Percentiles rank a stretch among this genome's conserved stretches.
These are phyloP conservation scores for Scleroderma citrinum DNA, from an alignment of 768 basidiomycete species.

Conservation along the genomic window DNA sequence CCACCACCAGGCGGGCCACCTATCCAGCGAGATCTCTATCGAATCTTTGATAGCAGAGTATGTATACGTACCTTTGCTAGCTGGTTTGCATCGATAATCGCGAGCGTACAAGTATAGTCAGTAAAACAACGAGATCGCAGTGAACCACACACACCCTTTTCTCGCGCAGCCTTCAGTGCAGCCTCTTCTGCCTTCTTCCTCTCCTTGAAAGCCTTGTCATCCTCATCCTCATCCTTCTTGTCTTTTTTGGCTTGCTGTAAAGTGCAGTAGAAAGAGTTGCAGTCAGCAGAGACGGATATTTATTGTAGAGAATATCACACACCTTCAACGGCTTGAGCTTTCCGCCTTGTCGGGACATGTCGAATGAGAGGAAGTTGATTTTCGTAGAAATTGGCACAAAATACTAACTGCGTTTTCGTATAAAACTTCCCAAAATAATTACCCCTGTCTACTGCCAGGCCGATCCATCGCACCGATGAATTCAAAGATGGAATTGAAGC, in stretches of 20 bases:
- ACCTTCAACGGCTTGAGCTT: conserved; percentile 89
- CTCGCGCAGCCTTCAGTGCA: conserved; percentile 65
- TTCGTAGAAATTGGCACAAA: neutral
- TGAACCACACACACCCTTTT: conserved; percentile 48
- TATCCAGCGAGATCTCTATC: conserved; percentile 19
- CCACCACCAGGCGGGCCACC: conserved; percentile 62
- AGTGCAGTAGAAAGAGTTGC: neutral
- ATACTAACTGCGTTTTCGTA: neutral
- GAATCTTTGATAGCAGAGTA: conserved; percentile 4
- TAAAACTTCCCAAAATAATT: too few species aligned
- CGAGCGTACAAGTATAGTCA: neutral
- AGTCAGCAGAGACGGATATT: neutral
- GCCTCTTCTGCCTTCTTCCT: conserved; percentile 73
- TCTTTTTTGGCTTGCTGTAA: conserved; percentile 78
- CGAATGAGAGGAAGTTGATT: neutral
- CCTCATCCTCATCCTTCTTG: conserved; percentile 64
- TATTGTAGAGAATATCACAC: conserved; percentile 1
- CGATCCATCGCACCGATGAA: too few species aligned
- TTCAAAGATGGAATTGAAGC: too few species aligned
- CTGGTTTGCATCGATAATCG: conserved; percentile 12
- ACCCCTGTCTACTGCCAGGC: too few species aligned
- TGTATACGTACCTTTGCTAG: conserved; percentile 22
- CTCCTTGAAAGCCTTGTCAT: conserved; percentile 67
- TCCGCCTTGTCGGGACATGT: conserved; percentile 62
- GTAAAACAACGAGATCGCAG: neutral